Evolutionary conservation across 148 eudicot species (phyloP).

Genomic region (Hydrangea macrophylla): DNA sequence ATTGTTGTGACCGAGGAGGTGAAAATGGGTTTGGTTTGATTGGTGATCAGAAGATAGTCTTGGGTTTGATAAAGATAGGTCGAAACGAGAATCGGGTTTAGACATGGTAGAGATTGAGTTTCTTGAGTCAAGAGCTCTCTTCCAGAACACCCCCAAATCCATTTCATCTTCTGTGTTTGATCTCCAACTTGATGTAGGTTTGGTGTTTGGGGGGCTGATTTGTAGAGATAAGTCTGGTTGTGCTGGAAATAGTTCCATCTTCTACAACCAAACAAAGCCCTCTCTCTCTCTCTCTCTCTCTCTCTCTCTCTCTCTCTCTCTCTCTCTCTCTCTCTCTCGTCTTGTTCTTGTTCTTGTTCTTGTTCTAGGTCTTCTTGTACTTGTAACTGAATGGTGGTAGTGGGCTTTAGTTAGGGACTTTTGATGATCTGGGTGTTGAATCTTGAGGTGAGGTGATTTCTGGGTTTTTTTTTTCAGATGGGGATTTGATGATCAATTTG

Average conservation of each 20-base stretch:
- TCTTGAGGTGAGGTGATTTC: conserved; percentile 8
- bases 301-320: background rate
- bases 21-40: background rate
- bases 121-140: conserved; percentile 47
- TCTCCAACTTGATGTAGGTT: conserved; percentile 39
- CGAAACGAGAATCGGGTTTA: conserved; percentile 9
- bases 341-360: background rate
- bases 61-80: conserved; percentile 35
- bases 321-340: background rate
- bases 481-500: conserved; percentile 24
- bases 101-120: conserved; percentile 21
- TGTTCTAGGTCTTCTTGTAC: background rate
- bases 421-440: conserved; percentile 12
- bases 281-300: background rate
- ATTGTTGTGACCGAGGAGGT: conserved; percentile 10
- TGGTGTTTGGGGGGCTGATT: conserved; percentile 81
- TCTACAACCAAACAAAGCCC: conserved; percentile 14
- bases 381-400: too few relatives aligned
- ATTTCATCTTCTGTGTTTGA: conserved; percentile 20
- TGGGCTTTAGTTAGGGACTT: background rate
- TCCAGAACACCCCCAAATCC: conserved; percentile 63
- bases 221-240: conserved; percentile 94
- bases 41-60: conserved; percentile 6
- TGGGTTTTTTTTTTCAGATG: conserved; percentile 25
- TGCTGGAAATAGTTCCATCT: conserved; percentile 93